Evolutionary conservation across 805 yeast species (phyloP), one percentile per base, ranked within the genome.

Genomic region (Komagataella phaffii): DNA sequence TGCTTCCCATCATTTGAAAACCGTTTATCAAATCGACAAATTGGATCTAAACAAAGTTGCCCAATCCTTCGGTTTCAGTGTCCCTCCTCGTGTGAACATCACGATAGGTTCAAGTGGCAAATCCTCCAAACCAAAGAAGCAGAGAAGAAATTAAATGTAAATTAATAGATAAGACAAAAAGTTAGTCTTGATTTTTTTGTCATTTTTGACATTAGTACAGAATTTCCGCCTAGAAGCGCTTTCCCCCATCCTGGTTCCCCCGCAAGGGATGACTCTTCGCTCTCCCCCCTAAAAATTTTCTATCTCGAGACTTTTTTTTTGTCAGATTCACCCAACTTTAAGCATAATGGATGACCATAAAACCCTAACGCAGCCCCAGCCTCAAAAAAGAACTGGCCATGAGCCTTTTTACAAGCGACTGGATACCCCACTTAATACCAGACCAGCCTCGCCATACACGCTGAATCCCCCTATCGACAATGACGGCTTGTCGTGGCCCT

Each of bases 11-110:
- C 96, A 90, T 63, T 75, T 93, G 68, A 93, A 93, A 68, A 87
- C 96, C 1, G 99, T 93, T 14, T 93, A 93, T 65, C 95, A 90
- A 70, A 88, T 93, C 60, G 98, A 93, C 69, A 88, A 90, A 70
- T 75, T 93, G 55, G 99, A 93, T 66, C 73, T 93, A 56, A 91
- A 83, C 43, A 93, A 91, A 71, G 97, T 93, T 30, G 99, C 97
- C 52, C 87, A 84, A 66, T 85, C 96, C 12, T 93, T 87, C 67
- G 99, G 99, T 7, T 93, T 93, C 70, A 81, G 83, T 44, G 83
- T 88, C 23, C 98, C 99, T 49, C 99, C 99, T 57, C 89, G 89
- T 72, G 99, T 93, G 51, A 93, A 93, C 64, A 89, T 93, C 56
- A 83, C 96, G 45, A 89, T 93, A 59, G 98, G 98, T 21, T 88